A percentile compares a stretch with the other conserved stretches of the same genome.
These are phyloP conservation scores for Suhomyces bokatorum DNA, from an alignment of 1,139 yeast genomes.

Conservation along the genomic window DNA sequence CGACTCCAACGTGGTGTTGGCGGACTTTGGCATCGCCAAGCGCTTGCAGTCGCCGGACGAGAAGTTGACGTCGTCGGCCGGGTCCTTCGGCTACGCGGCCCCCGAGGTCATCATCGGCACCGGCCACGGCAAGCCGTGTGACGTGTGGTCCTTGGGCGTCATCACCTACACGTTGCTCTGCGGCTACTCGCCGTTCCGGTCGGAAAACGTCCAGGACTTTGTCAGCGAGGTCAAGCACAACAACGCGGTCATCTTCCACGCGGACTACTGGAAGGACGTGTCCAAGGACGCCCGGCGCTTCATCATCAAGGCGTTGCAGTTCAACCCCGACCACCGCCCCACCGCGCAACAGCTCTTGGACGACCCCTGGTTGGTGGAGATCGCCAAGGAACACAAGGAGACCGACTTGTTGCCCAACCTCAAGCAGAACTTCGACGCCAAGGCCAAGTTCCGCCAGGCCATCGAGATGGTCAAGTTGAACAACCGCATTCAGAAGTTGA, in stretches of 20 bases:
- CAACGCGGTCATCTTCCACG: constrained; percentile 78
- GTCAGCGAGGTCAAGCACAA: constrained; percentile 70
- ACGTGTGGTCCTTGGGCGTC: constrained; percentile 87
- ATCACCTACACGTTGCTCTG: constrained; percentile 86
- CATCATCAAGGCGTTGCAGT: constrained; percentile 63
- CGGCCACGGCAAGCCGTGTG: constrained; percentile 93
- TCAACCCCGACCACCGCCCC: constrained; percentile 65
- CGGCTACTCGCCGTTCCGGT: constrained; percentile 89
- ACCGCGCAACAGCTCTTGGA: constrained; percentile 62
- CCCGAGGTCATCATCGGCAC: constrained; percentile 78
- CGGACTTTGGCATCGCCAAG: constrained; percentile 93
- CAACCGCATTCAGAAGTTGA: constrained; percentile 69
- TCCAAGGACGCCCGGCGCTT: constrained; percentile 75
- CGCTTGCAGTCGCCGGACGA: constrained; percentile 60
- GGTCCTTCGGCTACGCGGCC: constrained; percentile 92
- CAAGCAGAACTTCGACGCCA: constrained; percentile 77
- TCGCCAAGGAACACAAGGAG: constrained; percentile 48
- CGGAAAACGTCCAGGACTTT: constrained; percentile 81
- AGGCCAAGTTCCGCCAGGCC: constrained; percentile 81
- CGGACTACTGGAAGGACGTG: constrained; percentile 81
- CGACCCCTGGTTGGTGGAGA: constrained; percentile 68
- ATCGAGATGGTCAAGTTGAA: constrained; percentile 77
- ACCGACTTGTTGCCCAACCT: constrained; percentile 69
- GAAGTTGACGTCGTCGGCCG: constrained; percentile 75
- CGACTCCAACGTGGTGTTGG: constrained; percentile 73